Base-by-base conservation (phyloP, 148 eudicot species). In the Amaranthus palmeri region DNA sequence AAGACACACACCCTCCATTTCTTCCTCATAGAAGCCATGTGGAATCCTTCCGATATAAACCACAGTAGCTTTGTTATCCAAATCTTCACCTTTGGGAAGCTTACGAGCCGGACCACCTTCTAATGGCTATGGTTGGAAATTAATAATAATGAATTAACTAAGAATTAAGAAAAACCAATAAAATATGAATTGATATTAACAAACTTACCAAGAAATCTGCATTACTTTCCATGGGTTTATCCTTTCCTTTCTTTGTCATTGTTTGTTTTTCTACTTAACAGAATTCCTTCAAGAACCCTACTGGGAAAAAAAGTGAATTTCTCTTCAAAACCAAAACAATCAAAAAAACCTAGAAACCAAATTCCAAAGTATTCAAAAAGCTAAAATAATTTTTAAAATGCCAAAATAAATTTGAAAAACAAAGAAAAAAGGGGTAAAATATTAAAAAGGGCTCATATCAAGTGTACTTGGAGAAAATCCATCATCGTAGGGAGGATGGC, bases 11-110 rank as follows among this genome's bases (percentile, higher is more conserved):
- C 98, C 97, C 82, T 81, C 87, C 97, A 91, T 91, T 81, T 93
- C 97, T 50, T 84, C 84, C 86, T 93, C 98, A 60, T 91, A 91
- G 65, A 93, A 93, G 4, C 98, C 98, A 76, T 91, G 97, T 2
- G 98, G 98, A 70, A 93, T 88, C 57, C 98, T 85, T 25, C 96
- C 97, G 54, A 93, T 85, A 69, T 89, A 93, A 61, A 89, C 65
- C 3, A 91, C 96, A 0, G 91, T 85, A 5, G 96, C 87, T 75
- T 78, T 88, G 69, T 77, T 82, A 47, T 80, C 90, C 7, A 25
- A 72, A 4, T 47, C 70, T 63, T 81, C 81, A 53, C 60, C 80
- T 69, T 65, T 75, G 0, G 81, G 58, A 25, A 85, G 70, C 68
- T 80, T 88, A 25, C 81, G 81, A 42, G 83, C 88, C 2, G 95